Percentiles rank a stretch among this genome's conserved stretches.
These are phyloP conservation scores for Fusarium kyushuense DNA, from an alignment of 2,329 filamentous ascomycete genomes.

Conservation along the genomic window DNA sequence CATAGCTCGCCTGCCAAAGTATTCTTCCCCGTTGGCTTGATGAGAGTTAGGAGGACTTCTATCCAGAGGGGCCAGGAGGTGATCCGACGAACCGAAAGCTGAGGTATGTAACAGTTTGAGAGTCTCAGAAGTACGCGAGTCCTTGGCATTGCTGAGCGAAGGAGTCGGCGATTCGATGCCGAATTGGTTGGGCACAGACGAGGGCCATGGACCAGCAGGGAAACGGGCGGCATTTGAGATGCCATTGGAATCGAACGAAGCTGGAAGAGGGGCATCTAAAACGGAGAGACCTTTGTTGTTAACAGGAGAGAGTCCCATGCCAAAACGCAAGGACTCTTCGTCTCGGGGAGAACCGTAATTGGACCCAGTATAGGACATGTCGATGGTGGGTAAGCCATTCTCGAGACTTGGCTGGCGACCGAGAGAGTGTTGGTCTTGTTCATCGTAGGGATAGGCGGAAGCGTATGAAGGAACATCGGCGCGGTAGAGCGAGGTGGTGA, in stretches of 20 bases:
- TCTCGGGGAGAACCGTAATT: conserved; percentile 87
- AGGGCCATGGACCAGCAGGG: conserved; percentile 82
- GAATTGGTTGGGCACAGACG: conserved; percentile 92
- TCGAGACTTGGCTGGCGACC: conserved; percentile 66
- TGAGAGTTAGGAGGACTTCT: conserved; percentile 64
- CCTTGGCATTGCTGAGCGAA: conserved; percentile 73
- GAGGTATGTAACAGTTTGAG: conserved; percentile 75
- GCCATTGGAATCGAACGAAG: conserved; percentile 96
- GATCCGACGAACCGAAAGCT: conserved; percentile 74
- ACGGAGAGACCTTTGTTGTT: conserved; percentile 83
- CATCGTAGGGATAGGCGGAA: conserved; percentile 57
- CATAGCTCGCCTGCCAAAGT: conserved; percentile 78
- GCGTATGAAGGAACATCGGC: conserved; percentile 56
- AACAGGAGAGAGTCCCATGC: conserved; percentile 83
- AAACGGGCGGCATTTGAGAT: conserved; percentile 92
- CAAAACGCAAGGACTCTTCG: conserved; percentile 66
- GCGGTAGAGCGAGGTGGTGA: conserved; percentile 69
- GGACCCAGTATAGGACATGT: conserved; percentile 69
- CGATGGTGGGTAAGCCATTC: conserved; percentile 68
- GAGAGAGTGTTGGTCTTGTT: conserved; percentile 59
- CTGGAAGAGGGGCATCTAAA: conserved; percentile 89
- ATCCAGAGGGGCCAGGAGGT: conserved; percentile 65
- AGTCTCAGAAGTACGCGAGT: conserved; percentile 71
- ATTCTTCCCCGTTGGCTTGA: conserved; percentile 67
- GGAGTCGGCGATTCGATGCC: conserved; percentile 87